These are phyloP conservation scores for Aspergillus quadrilineatus DNA, from an alignment of 2,329 filamentous ascomycete species.

Conservation along the genomic window DNA sequence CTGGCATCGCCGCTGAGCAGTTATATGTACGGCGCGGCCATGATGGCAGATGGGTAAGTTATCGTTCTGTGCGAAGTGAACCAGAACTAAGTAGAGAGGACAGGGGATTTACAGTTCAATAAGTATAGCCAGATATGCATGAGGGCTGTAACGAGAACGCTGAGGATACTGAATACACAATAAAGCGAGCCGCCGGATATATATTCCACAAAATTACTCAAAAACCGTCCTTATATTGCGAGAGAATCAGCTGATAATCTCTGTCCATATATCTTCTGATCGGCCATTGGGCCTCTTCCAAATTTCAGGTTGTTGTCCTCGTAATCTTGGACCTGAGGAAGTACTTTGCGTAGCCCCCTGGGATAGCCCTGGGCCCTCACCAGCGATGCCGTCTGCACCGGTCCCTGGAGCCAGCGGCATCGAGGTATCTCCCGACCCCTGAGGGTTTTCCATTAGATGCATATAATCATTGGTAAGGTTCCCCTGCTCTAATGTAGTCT, in stretches of 20 bases:
- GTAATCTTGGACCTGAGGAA: background rate
- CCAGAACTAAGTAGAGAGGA: background rate
- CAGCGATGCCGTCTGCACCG: background rate
- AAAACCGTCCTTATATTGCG: too few relatives aligned
- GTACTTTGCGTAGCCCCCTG: background rate
- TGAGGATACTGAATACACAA: too few relatives aligned
- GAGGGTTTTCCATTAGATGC: background rate
- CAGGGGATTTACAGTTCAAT: background rate
- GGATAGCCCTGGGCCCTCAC: background rate
- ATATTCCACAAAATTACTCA: too few relatives aligned
- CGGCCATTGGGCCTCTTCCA: background rate
- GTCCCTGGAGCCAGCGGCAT: background rate
- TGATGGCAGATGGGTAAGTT: conserved; percentile 12
- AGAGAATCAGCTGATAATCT: background rate
- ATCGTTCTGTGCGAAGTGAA: too few relatives aligned
- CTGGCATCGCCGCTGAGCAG: conserved; percentile 55
- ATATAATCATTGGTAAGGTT: background rate
- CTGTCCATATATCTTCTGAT: background rate
- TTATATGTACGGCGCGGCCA: conserved; percentile 48
- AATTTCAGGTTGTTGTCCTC: background rate
- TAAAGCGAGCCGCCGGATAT: too few relatives aligned
- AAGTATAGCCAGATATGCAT: background rate
- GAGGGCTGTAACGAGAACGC: background rate
- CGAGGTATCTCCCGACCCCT: background rate
- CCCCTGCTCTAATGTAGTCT: background rate